phyloP scores from a whole-genome alignment of 163 green algal species.

The Coccomyxa subellipsoidea region DNA sequence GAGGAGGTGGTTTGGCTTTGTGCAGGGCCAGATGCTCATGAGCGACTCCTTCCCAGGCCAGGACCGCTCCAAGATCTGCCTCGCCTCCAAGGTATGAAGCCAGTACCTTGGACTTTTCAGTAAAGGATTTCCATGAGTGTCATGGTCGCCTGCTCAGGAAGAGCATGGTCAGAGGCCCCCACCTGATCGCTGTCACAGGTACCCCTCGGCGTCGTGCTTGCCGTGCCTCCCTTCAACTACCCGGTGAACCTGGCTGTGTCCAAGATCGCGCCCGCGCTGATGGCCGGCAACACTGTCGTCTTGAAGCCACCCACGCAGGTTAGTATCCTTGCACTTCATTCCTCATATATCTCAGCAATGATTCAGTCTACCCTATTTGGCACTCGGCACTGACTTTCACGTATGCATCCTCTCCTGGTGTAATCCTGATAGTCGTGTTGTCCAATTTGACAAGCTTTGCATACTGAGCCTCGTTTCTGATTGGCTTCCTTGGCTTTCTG shows the following conservation, averaged over 20 bases:
- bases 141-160: background rate
- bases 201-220: conserved; percentile 86
- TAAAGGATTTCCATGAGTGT: background rate
- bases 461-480: too few species aligned
- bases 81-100: conserved; percentile 63
- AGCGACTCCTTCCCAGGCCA: conserved; percentile 88
- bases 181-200: conserved; percentile 80
- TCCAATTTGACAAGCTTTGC: too few species aligned
- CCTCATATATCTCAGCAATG: too few species aligned
- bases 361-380: too few species aligned
- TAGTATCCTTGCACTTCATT: background rate
- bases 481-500: too few species aligned
- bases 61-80: conserved; percentile 88
- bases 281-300: conserved; percentile 93
- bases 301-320: conserved; percentile 92
- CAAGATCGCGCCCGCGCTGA: conserved; percentile 92
- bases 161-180: background rate
- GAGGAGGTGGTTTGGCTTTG: too few species aligned
- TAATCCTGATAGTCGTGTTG: too few species aligned
- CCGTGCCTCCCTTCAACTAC: conserved; percentile 98
- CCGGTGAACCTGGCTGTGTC: conserved; percentile 87
- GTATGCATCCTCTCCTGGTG: too few species aligned
- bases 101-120: too few species aligned
- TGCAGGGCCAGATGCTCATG: conserved; percentile 67
- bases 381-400: too few species aligned